Evolutionary conservation across 495 filamentous ascomycete species (phyloP).

Genomic region (Trichoderma gamsii): DNA sequence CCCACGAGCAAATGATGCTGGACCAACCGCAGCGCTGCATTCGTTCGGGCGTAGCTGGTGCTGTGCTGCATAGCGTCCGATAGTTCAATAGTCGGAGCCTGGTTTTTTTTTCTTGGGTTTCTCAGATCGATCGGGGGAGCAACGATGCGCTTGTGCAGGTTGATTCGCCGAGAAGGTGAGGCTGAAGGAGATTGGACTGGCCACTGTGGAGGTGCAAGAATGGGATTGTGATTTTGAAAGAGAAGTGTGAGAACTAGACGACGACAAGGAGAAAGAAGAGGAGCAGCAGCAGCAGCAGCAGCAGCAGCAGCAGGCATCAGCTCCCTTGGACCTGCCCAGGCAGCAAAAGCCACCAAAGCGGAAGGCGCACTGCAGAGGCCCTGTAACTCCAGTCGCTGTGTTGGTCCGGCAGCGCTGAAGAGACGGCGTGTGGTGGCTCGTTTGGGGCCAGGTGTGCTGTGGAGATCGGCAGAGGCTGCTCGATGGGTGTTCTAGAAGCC

Average conservation of each 20-base stretch:
- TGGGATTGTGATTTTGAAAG: neutral
- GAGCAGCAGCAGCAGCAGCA: neutral
- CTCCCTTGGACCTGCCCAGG: too few relatives aligned
- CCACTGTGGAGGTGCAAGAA: neutral
- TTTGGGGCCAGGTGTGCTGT: neutral
- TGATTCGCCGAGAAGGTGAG: neutral
- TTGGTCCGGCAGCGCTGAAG: neutral
- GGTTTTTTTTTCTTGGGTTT: neutral
- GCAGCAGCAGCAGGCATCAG: too few relatives aligned
- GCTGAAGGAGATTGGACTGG: neutral
- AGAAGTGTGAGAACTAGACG: neutral
- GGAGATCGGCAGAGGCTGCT: neutral
- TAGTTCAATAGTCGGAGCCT: neutral
- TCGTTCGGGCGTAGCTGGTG: neutral
- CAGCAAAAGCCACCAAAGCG: too few relatives aligned
- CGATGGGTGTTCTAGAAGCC: neutral
- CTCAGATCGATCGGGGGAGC: neutral
- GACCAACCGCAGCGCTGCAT: neutral
- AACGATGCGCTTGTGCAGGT: conserved; percentile 7
- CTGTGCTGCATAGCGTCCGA: neutral
- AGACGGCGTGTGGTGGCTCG: neutral
- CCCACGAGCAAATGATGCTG: neutral
- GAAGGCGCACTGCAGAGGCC: too few relatives aligned
- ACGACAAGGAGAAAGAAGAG: neutral
- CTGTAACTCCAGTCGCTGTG: too few relatives aligned